Evolutionary conservation across 2,329 filamentous ascomycete species (phyloP), one percentile per base, ranked within the genome.

Genomic region (Pseudopithomyces maydicus): DNA sequence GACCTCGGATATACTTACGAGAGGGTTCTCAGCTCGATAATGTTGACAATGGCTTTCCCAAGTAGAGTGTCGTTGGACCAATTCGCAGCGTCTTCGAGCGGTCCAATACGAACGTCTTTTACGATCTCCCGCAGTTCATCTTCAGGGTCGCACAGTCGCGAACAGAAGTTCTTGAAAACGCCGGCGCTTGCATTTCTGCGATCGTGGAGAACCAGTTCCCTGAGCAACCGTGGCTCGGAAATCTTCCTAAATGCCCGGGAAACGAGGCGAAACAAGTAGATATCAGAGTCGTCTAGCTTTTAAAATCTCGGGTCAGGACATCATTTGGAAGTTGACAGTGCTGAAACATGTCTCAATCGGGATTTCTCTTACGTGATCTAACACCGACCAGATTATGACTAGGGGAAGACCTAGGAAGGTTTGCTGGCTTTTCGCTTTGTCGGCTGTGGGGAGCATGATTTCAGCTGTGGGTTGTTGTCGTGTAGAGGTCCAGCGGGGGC

Each of bases 191-290:
- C n/a, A n/a, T n/a, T n/a, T n/a, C n/a, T 43, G 19, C 6, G 8
- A 38, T 55, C 53, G 19, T 45, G 45, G 12, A 50, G 2, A 4
- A 17, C 19, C 10, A 55, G 19, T 3, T 20, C 38, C 12, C 46
- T 26, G 36, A 51, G 51, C 6, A 55, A 3, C 8, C 44, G 12
- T 20, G 7, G 39, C 41, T 55, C 53, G 3, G 38, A 36, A 15
- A 46, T 17, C 17, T 51, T 14, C 38, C 46, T 51, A 32, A 46
- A 55, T 45, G 45, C 41, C 10, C 47, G 15, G 15, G 53, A 55
- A n/a, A 55, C 47, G 20, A 55, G 53, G n/a, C 53, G 46, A 33
- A 51, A 51, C 22, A n/a, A 19, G 12, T 44, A 23, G 20, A 55
- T 38, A 14, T 55, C 46, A 5, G 44, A 7, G 38, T 26, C 38